Evolutionary conservation across 2,329 filamentous ascomycete genomes (phyloP), one percentile per base, ranked within the genome.

Genomic region (Colletotrichum lindemuthianum): DNA sequence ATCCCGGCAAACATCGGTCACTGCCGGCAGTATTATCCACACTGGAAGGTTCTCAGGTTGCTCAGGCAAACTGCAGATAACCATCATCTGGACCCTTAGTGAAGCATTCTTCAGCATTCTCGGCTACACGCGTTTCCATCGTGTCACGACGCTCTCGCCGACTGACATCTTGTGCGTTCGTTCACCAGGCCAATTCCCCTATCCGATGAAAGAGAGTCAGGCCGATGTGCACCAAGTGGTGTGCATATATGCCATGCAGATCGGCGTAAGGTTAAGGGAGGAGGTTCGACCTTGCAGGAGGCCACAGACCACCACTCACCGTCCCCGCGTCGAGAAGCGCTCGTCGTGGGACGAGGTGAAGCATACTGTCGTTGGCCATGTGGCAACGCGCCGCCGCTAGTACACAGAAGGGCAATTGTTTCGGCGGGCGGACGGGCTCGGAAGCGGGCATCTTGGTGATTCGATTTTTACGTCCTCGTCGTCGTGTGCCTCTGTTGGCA

Each of bases 321-420:
- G 15, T 24, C 36, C 36, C 16, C 49, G 36, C 16, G 24, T 33
- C 8, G 8, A 36, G 39, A 54, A 41, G 32, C n/a, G 12, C 41
- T 44, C 12, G 51, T 24, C 24, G 39, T 8, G 24, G 11, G 16
- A 33, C 9, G 15, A 44, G 33, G 7, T 10, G 37, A 37, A 48
- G 60, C n/a, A 44, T 39, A 40, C 40, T 55, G 33, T 24, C 24
- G 24, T 24, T 24, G 24, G 24, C 50, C 61, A 61, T 65, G 61
- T 61, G 57, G 50, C 60, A 15, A 37, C 13, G 45, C 57, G 41
- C 34, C 50, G 61, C 61, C 58, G 51, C 58, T 61, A 61, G 40
- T 47, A 65, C 61, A 15, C 58, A 40, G 55, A 52, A 65, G 39
- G 58, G 51, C 15, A 65, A 65, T 58, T 57, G 61, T 65, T 65